Percentiles rank a stretch among this genome's conserved stretches.
phyloP scores from a whole-genome alignment of 2,329 filamentous ascomycete genomes.

The Trichoderma aggressivum region DNA sequence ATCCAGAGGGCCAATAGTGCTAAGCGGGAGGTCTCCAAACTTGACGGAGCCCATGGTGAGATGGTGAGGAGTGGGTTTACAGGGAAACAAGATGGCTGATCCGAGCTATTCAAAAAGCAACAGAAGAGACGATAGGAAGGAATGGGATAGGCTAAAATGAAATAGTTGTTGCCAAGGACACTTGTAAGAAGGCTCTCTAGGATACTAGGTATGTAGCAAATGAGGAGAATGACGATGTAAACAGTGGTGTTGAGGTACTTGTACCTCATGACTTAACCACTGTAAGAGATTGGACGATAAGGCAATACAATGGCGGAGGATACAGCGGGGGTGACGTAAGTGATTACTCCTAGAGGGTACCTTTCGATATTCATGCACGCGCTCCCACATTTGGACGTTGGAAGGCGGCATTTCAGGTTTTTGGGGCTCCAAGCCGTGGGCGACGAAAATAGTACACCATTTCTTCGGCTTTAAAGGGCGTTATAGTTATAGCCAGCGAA shows the following conservation, averaged over 20 bases:
- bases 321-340: neutral
- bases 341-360: neutral
- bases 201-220: neutral
- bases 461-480: neutral
- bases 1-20: conserved; percentile 35
- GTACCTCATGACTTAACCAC: neutral
- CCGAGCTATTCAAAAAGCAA: neutral
- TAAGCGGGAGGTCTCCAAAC: conserved; percentile 34
- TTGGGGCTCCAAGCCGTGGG: neutral
- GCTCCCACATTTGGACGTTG: neutral
- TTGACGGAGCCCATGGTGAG: conserved; percentile 23
- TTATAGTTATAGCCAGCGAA: neutral
- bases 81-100: neutral
- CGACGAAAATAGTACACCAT: neutral
- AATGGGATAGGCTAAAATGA: neutral
- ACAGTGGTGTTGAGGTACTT: neutral
- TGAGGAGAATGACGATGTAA: neutral
- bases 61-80: neutral
- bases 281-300: neutral
- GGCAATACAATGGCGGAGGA: neutral
- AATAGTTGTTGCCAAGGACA: neutral
- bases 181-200: neutral
- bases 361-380: neutral
- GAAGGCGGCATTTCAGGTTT: neutral
- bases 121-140: neutral